Conservation (phyloP, 202 grass and related monocot genomes). For the Eragrostis tef region DNA sequence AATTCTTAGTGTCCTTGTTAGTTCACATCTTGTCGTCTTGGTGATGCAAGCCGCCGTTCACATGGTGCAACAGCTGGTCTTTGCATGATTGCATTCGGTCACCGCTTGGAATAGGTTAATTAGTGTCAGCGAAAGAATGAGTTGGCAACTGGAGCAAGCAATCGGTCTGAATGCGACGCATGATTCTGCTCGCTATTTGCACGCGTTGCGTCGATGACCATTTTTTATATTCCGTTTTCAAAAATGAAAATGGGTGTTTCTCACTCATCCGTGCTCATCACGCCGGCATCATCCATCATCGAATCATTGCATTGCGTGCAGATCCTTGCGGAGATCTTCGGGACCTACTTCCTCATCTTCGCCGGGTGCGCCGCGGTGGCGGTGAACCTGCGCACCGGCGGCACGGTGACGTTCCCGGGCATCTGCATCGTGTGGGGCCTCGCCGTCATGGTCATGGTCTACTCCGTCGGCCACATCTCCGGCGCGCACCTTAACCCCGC, state of each 20-base stretch:
- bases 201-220: slow-evolving; percentile 19
- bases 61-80: slow-evolving; percentile 8
- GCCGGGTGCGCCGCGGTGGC: slow-evolving; percentile 60
- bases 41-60: not conserved
- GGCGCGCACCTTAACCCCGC: slow-evolving; percentile 78
- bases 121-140: not conserved
- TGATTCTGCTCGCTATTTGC: not conserved
- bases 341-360: slow-evolving; percentile 73
- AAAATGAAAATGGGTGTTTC: not conserved
- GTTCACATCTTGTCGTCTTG: not conserved
- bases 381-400: slow-evolving; percentile 56
- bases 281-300: not conserved
- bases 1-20: not conserved
- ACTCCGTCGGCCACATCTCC: slow-evolving; percentile 74
- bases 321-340: slow-evolving; percentile 61
- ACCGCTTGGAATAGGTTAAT: not conserved
- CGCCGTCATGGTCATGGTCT: slow-evolving; percentile 68
- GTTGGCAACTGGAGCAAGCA: slow-evolving; percentile 35
- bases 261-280: not conserved
- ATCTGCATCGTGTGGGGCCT: slow-evolving; percentile 70
- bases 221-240: not conserved
- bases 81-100: slow-evolving; percentile 34
- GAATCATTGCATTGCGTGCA: not conserved
- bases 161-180: slow-evolving; percentile 31
- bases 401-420: slow-evolving; percentile 67